Evolutionary conservation across 2,329 filamentous ascomycete species (phyloP).

Genomic region (Escovopsis sp.): DNA sequence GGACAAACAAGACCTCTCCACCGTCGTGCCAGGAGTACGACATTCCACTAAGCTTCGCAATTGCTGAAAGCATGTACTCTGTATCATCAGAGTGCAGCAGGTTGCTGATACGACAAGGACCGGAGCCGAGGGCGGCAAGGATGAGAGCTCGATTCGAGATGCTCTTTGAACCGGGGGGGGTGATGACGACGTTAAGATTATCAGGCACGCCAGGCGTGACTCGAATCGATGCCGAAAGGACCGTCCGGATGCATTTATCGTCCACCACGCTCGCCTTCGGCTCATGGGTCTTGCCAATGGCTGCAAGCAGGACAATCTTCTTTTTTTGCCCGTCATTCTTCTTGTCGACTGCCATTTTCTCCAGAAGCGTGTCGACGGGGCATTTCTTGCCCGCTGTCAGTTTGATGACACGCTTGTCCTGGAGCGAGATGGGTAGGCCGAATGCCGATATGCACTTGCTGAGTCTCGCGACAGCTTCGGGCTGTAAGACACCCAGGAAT

Average conservation of each 20-base stretch:
- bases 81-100: conserved; percentile 93
- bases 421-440: conserved; percentile 69
- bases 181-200: conserved; percentile 56
- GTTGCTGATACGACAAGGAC: conserved; percentile 79
- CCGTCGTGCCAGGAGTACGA: conserved; percentile 89
- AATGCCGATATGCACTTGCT: conserved; percentile 93
- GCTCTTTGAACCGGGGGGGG: conserved; percentile 90
- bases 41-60: conserved; percentile 69
- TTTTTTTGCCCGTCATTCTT: conserved; percentile 94
- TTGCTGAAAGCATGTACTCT: conserved; percentile 92
- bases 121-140: conserved; percentile 78
- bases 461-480: conserved; percentile 76
- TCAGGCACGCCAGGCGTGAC: conserved; percentile 59
- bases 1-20: conserved; percentile 78
- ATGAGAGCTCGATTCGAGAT: conserved; percentile 92
- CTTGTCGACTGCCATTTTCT: conserved; percentile 97
- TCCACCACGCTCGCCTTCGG: conserved; percentile 78
- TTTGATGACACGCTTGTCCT: conserved; percentile 69
- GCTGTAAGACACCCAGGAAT: conserved; percentile 71
- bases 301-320: conserved; percentile 84
- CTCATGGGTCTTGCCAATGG: conserved; percentile 80
- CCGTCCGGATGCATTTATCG: conserved; percentile 67
- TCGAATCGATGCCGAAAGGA: conserved; percentile 65
- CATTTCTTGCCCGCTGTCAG: conserved; percentile 79
- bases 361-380: conserved; percentile 68